phyloP scores from a whole-genome alignment of 2,329 filamentous ascomycete species.

The Phaeosphaeria sp. region DNA sequence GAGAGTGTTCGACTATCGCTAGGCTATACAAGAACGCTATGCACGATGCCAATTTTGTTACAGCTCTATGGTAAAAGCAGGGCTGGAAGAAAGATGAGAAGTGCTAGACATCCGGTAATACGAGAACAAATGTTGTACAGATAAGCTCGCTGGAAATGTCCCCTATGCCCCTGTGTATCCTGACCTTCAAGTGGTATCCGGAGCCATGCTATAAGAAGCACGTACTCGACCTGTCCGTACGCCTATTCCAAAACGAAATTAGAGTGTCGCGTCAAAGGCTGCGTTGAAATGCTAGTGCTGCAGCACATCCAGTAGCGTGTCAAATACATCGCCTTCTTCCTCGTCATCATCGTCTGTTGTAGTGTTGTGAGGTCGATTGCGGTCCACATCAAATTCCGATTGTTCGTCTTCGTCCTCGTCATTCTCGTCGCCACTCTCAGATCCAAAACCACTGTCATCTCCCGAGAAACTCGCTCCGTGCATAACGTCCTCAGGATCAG shows the following conservation, averaged over 20 bases:
- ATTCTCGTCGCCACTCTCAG: conserved; percentile 32
- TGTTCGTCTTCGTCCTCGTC: conserved; percentile 11
- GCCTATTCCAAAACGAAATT: background rate
- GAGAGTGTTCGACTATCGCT: conserved; percentile 1
- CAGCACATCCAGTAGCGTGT: conserved; percentile 28
- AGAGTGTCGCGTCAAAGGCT: background rate
- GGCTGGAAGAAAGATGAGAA: background rate
- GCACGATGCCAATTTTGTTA: conserved; percentile 4
- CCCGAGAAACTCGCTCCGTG: conserved; percentile 40
- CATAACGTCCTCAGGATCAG: conserved; percentile 21
- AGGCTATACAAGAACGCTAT: conserved; percentile 1
- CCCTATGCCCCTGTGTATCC: conserved; percentile 3
- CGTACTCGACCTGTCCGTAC: background rate
- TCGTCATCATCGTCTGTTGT: conserved; percentile 16
- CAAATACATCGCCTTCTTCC: conserved; percentile 27
- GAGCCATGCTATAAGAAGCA: background rate
- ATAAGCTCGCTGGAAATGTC: background rate
- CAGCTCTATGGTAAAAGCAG: background rate
- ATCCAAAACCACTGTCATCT: conserved; percentile 44
- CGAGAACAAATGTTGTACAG: conserved; percentile 8
- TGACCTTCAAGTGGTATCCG: background rate
- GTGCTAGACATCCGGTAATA: background rate
- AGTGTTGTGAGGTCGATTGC: background rate
- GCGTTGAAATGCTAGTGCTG: conserved; percentile 11
- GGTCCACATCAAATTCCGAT: conserved; percentile 12